Evolutionary conservation across 2,329 filamentous ascomycete species (phyloP), one percentile per base, ranked within the genome.

Genomic region (Lanzia echinophila): DNA sequence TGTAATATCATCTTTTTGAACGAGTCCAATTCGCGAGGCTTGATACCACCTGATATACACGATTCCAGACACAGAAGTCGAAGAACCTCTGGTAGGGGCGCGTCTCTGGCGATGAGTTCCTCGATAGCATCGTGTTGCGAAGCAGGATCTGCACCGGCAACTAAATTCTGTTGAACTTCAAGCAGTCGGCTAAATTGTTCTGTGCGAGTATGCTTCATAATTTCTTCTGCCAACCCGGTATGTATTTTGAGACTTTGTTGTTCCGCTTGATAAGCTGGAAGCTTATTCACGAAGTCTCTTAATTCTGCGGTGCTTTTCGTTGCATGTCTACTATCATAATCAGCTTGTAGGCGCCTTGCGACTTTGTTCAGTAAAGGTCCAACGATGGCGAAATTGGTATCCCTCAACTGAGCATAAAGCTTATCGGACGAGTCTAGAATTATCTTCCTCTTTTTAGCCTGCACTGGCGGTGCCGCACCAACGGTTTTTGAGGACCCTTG

Each of bases 351-450:
- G 12, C 92, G 84, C 31, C 90, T 84, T 4, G 94, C 95, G 12
- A 95, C 88, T 68, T 91, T 92, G 70, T 96, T 96, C 57, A 99
- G 77, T 8, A 95, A 74, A 50, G 83, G 85, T 13, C 94, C 94
- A 38, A 99, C 90, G 52, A 96, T 90, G 34, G 91, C 92, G 69
- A 97, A 99, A 68, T 99, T 99, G 39, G 88, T 84, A 68, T 97
- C 89, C 53, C 92, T 84, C 3, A 99, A 76, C 61, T 95, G 87
- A 46, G 85, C 84, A 67, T 92, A 99, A 11, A 99, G 77, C 60
- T 88, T 87, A 68, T 99, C 95, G 13, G 86, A 89, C 2, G 88
- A 88, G 68, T 97, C 92, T 1, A 99, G 79, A 64, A 88, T 81
- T 44, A 99, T 86, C 64, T 95, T 96, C 51, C 90, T 83, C 69